Conservation (phyloP, 805 yeast genomes). For the Yamadazyma nakazawae region DNA sequence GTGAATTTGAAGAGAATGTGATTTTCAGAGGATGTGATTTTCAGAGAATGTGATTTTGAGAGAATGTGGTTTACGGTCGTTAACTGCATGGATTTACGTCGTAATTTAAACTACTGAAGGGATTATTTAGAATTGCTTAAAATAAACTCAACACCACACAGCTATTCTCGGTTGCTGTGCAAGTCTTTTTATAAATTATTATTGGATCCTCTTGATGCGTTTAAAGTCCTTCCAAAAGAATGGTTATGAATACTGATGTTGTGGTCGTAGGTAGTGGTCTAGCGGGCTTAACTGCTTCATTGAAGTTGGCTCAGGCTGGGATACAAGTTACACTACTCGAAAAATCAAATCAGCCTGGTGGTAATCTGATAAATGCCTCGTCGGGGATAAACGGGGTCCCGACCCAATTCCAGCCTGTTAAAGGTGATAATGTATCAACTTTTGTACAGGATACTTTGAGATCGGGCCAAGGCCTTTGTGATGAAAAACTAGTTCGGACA, state of each 20-base stretch:
- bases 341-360: slow-evolving; percentile 49
- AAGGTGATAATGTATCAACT: slow-evolving; percentile 23
- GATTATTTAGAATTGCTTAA: too few relatives aligned
- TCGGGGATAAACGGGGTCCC: slow-evolving; percentile 54
- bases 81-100: too few relatives aligned
- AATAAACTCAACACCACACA: too few relatives aligned
- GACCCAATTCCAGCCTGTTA: slow-evolving; percentile 24
- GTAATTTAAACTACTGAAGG: too few relatives aligned
- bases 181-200: too few relatives aligned
- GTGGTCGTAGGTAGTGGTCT: slow-evolving; percentile 55
- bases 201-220: neutral
- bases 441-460: slow-evolving; percentile 29
- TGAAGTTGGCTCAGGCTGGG: slow-evolving; percentile 34
- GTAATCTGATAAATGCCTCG: slow-evolving; percentile 60
- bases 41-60: too few relatives aligned
- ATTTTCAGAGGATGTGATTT: too few relatives aligned
- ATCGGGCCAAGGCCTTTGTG: slow-evolving; percentile 31
- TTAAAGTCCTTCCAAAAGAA: too few relatives aligned
- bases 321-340: slow-evolving; percentile 47
- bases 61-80: too few relatives aligned
- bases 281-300: slow-evolving; percentile 50
- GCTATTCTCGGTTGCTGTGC: too few relatives aligned
- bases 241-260: slow-evolving; percentile 9
- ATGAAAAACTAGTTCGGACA: slow-evolving; percentile 22
- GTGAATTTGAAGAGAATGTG: too few relatives aligned